Evolutionary conservation across 306 rosid genomes (phyloP).

Genomic region (Trifolium fragiferum): DNA sequence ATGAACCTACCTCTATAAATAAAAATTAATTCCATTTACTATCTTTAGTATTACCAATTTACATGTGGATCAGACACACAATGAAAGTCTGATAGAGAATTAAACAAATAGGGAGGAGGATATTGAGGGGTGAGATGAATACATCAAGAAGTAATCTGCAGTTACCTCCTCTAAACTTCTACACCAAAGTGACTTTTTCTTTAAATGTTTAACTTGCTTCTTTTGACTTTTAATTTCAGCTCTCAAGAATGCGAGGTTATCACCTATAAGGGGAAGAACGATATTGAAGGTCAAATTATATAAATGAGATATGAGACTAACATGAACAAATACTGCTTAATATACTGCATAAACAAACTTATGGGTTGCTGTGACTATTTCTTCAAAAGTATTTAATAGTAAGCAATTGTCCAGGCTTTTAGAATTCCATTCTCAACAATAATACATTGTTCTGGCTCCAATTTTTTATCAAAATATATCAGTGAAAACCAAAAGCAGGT

Average conservation of each 20-base stretch:
- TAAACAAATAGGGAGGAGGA: conserved; percentile 23
- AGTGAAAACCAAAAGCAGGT: conserved; percentile 23
- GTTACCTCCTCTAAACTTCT: conserved; percentile 89
- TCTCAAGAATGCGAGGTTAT: conserved; percentile 59
- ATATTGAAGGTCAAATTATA: conserved; percentile 35
- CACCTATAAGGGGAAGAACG: conserved; percentile 56
- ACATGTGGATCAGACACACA: neutral
- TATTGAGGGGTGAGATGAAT: conserved; percentile 33
- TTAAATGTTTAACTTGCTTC: conserved; percentile 69
- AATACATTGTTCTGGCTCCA: conserved; percentile 21
- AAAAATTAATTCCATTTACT: conserved; percentile 9
- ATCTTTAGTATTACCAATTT: conserved; percentile 4
- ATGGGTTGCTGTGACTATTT: conserved; percentile 52
- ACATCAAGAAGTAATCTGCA: conserved; percentile 35
- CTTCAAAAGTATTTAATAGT: conserved; percentile 42
- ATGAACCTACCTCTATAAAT: conserved; percentile 13
- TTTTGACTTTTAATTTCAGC: conserved; percentile 70
- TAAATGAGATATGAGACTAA: conserved; percentile 24
- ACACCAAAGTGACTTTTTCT: conserved; percentile 88
- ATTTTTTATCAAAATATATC: neutral
- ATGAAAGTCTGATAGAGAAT: conserved; percentile 5
- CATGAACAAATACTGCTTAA: conserved; percentile 30
- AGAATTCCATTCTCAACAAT: conserved; percentile 29
- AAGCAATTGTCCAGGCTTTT: neutral
- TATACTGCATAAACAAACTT: conserved; percentile 46